These are phyloP conservation scores for Teunomyces pallodes DNA, from an alignment of 805 yeast species.

Conservation along the genomic window DNA sequence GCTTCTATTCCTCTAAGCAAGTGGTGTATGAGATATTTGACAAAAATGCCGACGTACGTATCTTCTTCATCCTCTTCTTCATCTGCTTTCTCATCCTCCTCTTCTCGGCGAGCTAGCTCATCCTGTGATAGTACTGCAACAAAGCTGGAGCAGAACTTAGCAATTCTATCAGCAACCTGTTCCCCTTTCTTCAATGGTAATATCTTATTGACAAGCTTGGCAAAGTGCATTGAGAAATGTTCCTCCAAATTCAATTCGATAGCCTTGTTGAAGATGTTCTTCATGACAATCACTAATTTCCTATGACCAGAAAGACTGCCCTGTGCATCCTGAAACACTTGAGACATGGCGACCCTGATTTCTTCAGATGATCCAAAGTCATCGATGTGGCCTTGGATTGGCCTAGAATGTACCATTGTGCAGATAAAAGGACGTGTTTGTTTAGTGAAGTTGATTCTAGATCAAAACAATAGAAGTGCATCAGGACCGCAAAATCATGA, in stretches of 20 bases:
- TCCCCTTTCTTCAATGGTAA: constrained; percentile 69
- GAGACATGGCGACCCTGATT: constrained; percentile 48
- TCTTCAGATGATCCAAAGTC: constrained; percentile 20
- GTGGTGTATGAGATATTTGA: constrained; percentile 61
- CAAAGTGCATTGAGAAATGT: constrained; percentile 58
- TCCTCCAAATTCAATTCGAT: constrained; percentile 50
- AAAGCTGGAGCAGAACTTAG: constrained; percentile 62
- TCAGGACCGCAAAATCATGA: background rate
- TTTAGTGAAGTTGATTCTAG: background rate
- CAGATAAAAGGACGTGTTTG: background rate
- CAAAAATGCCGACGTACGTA: constrained; percentile 49
- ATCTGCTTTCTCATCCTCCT: constrained; percentile 19
- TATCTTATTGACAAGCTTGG: constrained; percentile 60
- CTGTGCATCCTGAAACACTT: constrained; percentile 80
- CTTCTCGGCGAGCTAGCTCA: constrained; percentile 20
- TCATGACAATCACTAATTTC: constrained; percentile 64
- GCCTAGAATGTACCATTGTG: constrained; percentile 3
- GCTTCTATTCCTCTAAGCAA: constrained; percentile 78
- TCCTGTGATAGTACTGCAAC: constrained; percentile 47
- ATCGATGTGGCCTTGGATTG: constrained; percentile 15
- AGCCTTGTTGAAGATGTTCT: constrained; percentile 57
- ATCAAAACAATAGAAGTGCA: background rate
- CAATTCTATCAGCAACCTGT: constrained; percentile 69
- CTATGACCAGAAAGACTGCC: constrained; percentile 70
- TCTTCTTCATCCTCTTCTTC: constrained; percentile 40